These are phyloP conservation scores for Triangularia setosa DNA, from an alignment of 2,329 filamentous ascomycete genomes.

Conservation along the genomic window DNA sequence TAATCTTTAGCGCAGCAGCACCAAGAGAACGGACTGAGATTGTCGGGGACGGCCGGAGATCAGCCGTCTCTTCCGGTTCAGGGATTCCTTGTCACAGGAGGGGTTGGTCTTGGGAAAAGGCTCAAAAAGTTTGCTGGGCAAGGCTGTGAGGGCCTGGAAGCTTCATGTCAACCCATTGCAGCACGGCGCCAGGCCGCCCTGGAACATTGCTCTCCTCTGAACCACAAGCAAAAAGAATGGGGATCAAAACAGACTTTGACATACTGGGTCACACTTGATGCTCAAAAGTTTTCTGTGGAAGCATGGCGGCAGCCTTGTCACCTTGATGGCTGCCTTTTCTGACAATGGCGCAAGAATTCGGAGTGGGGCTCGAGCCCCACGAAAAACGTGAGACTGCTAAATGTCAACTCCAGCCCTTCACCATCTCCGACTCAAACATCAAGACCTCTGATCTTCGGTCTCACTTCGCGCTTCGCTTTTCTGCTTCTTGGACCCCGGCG, in stretches of 20 bases:
- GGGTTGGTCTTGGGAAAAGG: not conserved
- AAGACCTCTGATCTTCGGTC: not conserved
- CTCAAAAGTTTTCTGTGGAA: not conserved
- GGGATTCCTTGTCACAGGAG: not conserved
- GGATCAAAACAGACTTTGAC: not conserved
- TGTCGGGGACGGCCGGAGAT: slow-evolving; percentile 1
- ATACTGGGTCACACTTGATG: not conserved
- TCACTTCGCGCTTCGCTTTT: not conserved
- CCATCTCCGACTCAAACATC: not conserved
- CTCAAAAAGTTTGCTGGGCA: not conserved
- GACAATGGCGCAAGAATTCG: slow-evolving; percentile 2
- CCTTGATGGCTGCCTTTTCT: slow-evolving; percentile 1
- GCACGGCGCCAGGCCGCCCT: not conserved
- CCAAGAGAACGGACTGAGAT: not conserved
- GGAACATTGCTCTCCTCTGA: not conserved
- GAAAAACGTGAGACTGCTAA: not conserved
- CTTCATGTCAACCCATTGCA: not conserved
- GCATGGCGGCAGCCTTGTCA: slow-evolving; percentile 3
- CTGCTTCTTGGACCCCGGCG: not conserved
- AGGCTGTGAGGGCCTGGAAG: not conserved
- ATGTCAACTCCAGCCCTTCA: not conserved
- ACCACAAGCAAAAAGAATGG: not conserved
- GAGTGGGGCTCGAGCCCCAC: not conserved
- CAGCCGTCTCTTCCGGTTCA: slow-evolving; percentile 6
- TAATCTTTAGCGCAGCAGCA: not conserved